phyloP scores from a whole-genome alignment of 2,329 filamentous ascomycete species.

The Leptographium galeiforme region DNA sequence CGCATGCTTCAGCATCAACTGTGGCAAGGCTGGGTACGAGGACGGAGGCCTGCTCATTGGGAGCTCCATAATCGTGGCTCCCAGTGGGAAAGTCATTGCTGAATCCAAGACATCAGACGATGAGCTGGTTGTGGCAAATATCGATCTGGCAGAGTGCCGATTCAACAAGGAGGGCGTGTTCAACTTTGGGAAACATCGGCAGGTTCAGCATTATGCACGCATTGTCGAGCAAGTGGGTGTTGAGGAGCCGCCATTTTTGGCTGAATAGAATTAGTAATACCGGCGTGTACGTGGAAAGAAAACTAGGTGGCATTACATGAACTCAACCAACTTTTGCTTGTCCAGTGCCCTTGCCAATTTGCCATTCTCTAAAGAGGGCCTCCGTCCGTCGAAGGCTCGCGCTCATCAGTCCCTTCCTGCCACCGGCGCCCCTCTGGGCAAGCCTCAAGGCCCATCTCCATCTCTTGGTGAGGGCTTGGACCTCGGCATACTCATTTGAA shows the following conservation, averaged over 20 bases:
- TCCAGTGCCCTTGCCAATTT: not conserved
- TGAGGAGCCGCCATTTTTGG: slow-evolving; percentile 11
- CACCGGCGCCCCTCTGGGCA: not conserved
- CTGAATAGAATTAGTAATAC: not conserved
- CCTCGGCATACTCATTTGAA: not conserved
- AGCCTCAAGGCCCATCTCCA: slow-evolving; percentile 2
- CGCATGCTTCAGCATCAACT: no score
- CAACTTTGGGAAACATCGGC: slow-evolving; percentile 27
- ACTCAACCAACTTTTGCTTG: not conserved
- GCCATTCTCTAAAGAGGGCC: slow-evolving; percentile 1
- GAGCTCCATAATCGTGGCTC: slow-evolving; percentile 13
- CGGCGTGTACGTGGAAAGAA: no score
- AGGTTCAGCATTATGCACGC: slow-evolving; percentile 26
- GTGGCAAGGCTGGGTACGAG: no score
- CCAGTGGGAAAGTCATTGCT: slow-evolving; percentile 32
- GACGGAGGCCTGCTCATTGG: no score
- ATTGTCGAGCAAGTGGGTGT: slow-evolving; percentile 25
- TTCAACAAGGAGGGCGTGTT: slow-evolving; percentile 34
- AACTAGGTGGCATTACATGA: no score
- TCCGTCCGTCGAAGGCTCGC: not conserved
- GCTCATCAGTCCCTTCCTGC: not conserved
- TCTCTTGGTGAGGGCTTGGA: not conserved
- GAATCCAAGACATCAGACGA: slow-evolving; percentile 32
- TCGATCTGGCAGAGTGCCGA: slow-evolving; percentile 32
- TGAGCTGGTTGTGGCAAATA: slow-evolving; percentile 34